phyloP scores from a whole-genome alignment of 352 stramenopile genomes.

The Pythium periplocum region DNA sequence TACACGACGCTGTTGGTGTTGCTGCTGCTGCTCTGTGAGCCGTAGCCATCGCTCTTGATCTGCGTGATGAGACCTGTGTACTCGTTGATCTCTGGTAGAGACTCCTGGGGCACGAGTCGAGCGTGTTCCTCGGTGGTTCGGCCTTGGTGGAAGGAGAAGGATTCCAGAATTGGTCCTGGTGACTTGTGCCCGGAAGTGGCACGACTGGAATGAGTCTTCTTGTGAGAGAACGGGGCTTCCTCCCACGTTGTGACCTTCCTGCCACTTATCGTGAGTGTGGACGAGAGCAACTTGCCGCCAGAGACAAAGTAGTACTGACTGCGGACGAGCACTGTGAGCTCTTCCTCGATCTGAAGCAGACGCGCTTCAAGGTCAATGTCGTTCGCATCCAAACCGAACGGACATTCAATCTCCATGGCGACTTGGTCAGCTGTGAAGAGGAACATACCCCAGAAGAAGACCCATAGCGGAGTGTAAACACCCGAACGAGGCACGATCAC shows the following conservation, averaged over 20 bases:
- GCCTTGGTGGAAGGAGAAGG: constrained; percentile 69
- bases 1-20: background rate
- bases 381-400: constrained; percentile 74
- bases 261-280: constrained; percentile 10
- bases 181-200: constrained; percentile 2
- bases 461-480: constrained; percentile 72
- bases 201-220: background rate
- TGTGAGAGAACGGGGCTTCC: no score
- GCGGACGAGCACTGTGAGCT: constrained; percentile 72
- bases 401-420: constrained; percentile 80
- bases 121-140: constrained; percentile 40
- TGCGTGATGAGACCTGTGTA: constrained; percentile 57
- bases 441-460: constrained; percentile 77
- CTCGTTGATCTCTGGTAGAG: constrained; percentile 71
- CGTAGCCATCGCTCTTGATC: constrained; percentile 5
- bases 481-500: constrained; percentile 74
- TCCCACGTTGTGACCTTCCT: constrained; percentile 6
- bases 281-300: constrained; percentile 28
- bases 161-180: constrained; percentile 15
- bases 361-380: constrained; percentile 76
- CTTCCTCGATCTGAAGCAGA: constrained; percentile 74
- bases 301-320: constrained; percentile 82
- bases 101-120: constrained; percentile 27
- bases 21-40: background rate
- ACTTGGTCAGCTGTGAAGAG: constrained; percentile 81